These are phyloP conservation scores for Russula sp. DNA, from an alignment of 768 basidiomycete genomes.

Conservation along the genomic window DNA sequence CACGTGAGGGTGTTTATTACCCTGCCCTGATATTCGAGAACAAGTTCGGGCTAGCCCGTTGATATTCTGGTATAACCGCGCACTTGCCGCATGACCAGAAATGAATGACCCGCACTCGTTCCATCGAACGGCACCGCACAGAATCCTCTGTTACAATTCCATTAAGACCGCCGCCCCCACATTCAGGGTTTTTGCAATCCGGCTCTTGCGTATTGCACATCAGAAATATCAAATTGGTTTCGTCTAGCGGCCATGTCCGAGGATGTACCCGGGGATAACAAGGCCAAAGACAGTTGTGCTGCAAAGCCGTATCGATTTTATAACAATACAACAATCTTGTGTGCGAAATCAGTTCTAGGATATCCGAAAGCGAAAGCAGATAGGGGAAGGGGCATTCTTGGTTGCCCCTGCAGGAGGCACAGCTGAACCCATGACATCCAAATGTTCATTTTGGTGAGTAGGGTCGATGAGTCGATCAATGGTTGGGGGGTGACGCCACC, in stretches of 20 bases:
- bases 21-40: not conserved
- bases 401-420: not conserved
- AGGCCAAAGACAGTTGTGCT: not conserved
- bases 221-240: not conserved
- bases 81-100: constrained; percentile 11
- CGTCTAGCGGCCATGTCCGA: not conserved
- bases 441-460: not conserved
- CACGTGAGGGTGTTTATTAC: constrained; percentile 2
- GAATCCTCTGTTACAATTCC: not conserved
- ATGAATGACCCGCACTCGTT: not conserved
- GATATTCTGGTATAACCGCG: constrained; percentile 14
- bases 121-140: not conserved
- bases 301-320: too few relatives aligned
- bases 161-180: not conserved
- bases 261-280: not conserved
- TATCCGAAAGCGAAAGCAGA: not conserved
- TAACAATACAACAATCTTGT: too few relatives aligned
- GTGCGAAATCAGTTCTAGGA: not conserved
- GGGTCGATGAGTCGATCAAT: not conserved
- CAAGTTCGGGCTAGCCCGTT: not conserved
- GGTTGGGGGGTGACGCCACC: too few relatives aligned
- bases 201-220: not conserved
- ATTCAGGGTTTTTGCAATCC: not conserved
- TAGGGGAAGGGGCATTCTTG: not conserved
- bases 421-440: not conserved